These are phyloP conservation scores for Selenicereus undatus DNA, from an alignment of 148 eudicot genomes.

Conservation along the genomic window DNA sequence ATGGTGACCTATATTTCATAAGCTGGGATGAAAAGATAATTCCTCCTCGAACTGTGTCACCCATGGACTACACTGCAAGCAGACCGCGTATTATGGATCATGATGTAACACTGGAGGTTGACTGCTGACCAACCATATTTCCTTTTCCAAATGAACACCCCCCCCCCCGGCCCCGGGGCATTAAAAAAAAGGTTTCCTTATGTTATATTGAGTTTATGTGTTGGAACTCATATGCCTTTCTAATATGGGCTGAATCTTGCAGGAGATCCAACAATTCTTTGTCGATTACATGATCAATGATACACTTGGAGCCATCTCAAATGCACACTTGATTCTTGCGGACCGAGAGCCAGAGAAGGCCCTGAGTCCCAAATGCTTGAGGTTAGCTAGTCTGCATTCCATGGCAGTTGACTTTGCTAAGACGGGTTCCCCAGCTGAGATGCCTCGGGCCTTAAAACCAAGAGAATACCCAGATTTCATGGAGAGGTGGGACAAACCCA, in stretches of 20 bases:
- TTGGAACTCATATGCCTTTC: conserved; percentile 4
- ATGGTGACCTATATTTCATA: conserved; percentile 86
- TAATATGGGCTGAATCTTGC: conserved; percentile 25
- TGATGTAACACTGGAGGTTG: conserved; percentile 79
- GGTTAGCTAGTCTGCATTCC: conserved; percentile 80
- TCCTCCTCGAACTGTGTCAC: conserved; percentile 64
- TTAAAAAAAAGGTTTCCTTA: not conserved
- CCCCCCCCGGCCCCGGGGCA: not conserved
- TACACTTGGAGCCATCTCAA: conserved; percentile 80
- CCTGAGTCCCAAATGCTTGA: conserved; percentile 65
- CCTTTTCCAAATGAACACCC: not conserved
- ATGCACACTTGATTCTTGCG: conserved; percentile 81
- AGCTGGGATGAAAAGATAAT: conserved; percentile 85
- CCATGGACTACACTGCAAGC: conserved; percentile 93
- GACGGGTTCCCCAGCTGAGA: conserved; percentile 91
- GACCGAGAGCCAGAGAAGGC: conserved; percentile 90
- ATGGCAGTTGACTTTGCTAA: conserved; percentile 99
- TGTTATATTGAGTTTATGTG: not conserved
- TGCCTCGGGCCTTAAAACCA: conserved; percentile 74
- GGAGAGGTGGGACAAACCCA: conserved; percentile 76
- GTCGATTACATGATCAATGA: conserved; percentile 93
- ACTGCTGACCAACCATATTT: not conserved
- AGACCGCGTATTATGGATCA: conserved; percentile 94
- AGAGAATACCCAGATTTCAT: conserved; percentile 89
- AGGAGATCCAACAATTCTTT: conserved; percentile 93